Percentiles rank a stretch among this genome's conserved stretches.
phyloP scores from a whole-genome alignment of 495 filamentous ascomycete species.

The Penicillium simplicissimum region DNA sequence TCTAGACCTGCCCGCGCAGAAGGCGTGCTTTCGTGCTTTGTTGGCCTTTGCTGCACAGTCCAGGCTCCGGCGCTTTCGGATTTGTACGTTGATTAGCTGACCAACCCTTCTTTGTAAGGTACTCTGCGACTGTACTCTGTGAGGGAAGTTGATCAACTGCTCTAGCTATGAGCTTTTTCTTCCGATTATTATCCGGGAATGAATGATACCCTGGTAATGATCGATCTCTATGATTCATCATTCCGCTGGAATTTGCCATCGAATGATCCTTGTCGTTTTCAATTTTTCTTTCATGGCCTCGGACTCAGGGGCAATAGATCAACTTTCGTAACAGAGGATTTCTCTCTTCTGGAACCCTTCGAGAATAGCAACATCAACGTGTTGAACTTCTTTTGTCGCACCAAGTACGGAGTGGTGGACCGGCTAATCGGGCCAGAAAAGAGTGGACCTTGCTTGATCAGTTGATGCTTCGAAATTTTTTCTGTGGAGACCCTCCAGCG shows the following conservation, averaged over 20 bases:
- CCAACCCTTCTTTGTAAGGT: neutral
- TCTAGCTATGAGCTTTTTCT: neutral
- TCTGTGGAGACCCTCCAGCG: slow-evolving; percentile 28
- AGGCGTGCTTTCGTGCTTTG: slow-evolving; percentile 6
- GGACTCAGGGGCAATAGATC: too few species aligned
- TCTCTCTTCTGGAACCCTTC: neutral
- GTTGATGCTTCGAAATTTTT: slow-evolving; percentile 36
- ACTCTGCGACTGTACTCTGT: neutral
- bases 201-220: neutral
- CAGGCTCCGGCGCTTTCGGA: neutral
- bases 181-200: neutral
- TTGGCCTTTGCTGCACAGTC: neutral
- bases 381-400: neutral
- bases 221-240: neutral
- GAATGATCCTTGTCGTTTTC: neutral
- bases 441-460: slow-evolving; percentile 30
- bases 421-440: slow-evolving; percentile 17
- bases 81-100: neutral
- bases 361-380: neutral
- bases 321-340: too few species aligned
- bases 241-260: neutral
- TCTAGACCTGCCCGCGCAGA: slow-evolving; percentile 20
- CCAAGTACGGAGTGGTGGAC: neutral
- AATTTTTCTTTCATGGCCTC: too few species aligned
- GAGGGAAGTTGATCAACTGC: neutral